These are phyloP conservation scores for Phytophthora capsici DNA, from an alignment of 352 stramenopile species.

Conservation along the genomic window DNA sequence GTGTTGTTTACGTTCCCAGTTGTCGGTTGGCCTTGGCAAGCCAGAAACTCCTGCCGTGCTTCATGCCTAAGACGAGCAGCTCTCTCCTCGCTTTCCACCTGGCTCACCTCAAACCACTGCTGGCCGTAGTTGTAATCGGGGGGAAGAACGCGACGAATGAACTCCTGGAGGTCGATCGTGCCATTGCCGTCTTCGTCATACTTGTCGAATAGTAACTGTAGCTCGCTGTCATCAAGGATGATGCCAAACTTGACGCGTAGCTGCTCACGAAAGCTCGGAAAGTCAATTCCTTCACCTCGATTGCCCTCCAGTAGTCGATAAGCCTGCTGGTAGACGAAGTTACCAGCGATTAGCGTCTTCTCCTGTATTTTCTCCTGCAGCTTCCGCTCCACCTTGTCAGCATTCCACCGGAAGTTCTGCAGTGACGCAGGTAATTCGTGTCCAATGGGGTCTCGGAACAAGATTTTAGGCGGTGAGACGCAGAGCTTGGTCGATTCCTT, in stretches of 20 bases:
- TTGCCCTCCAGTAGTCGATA: conserved; percentile 79
- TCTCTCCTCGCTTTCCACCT: conserved; percentile 74
- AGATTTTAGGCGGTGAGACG: conserved; percentile 58
- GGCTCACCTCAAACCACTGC: conserved; percentile 80
- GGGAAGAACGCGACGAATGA: conserved; percentile 78
- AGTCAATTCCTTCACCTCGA: conserved; percentile 81
- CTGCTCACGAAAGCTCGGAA: conserved; percentile 75
- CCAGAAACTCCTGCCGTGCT: conserved; percentile 70
- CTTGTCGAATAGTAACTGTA: conserved; percentile 84
- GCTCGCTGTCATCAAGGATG: conserved; percentile 73
- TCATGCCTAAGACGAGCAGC: conserved; percentile 57
- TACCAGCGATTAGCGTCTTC: conserved; percentile 84
- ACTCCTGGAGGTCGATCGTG: conserved; percentile 85
- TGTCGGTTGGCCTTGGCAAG: conserved; percentile 8
- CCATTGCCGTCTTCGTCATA: conserved; percentile 85
- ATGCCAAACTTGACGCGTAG: conserved; percentile 83
- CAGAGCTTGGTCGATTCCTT: conserved; percentile 43
- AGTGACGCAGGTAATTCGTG: conserved; percentile 61
- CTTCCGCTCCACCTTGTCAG: conserved; percentile 83
- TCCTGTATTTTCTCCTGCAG: conserved; percentile 88
- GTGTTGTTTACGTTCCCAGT: conserved; percentile 48
- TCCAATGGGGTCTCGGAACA: conserved; percentile 72
- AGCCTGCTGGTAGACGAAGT: conserved; percentile 89
- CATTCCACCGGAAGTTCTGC: conserved; percentile 78
- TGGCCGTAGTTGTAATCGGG: conserved; percentile 77